Base-by-base conservation (phyloP, 2,329 filamentous ascomycete genomes). In the Cadophora sp. region DNA sequence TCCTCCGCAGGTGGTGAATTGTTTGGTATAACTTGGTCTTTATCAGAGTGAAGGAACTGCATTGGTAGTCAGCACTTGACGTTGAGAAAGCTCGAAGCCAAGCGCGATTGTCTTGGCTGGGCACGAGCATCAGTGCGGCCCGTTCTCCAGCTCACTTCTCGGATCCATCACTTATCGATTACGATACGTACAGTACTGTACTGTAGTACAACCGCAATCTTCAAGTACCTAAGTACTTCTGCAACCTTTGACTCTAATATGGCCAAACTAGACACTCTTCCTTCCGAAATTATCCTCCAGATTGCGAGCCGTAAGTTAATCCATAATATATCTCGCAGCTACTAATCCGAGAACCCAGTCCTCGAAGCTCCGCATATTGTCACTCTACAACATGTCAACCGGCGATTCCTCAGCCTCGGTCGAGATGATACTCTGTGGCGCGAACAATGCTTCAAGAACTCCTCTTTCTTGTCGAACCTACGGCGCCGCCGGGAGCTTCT, bases 381-480 rank as follows among this genome's bases (percentile, higher is more conserved):
- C 66, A 83, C 79, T 64, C 81, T 95, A 41, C 92, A 94, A 79
- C 83, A 86, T 22, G 87, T 93, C 14, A 95, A 88, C 30, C 87
- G 83, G 70, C 84, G 83, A 53, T 86, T 95, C 66, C 84, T 89
- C 33, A 79, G 81, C 36, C 82, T 96, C 50, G 90, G 87, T 47
- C 89, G 93, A 65, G 93, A 97, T 76, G 86, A 91, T 73, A 85
- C 83, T 47, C 81, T 95, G 43, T 97, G 94, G 94, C 90, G 91
- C 69, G 80, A 84, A 3, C 84, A 89, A 75, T 94, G 91, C 77
- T 93, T 96, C 77, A 83, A 89, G 43, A 82, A 88, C 66, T 95
- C 92, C 18, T 77, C 83, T 41, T 90, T 89, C 76, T 86, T 90
- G 73, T 84, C 87, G 39, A 80, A 83, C n/a, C 84, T 92, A 27